Percentiles rank a stretch among this genome's conserved stretches.
Evolutionary conservation across 2,329 filamentous ascomycete genomes (phyloP).

Genomic region (Neobulgaria alba): DNA sequence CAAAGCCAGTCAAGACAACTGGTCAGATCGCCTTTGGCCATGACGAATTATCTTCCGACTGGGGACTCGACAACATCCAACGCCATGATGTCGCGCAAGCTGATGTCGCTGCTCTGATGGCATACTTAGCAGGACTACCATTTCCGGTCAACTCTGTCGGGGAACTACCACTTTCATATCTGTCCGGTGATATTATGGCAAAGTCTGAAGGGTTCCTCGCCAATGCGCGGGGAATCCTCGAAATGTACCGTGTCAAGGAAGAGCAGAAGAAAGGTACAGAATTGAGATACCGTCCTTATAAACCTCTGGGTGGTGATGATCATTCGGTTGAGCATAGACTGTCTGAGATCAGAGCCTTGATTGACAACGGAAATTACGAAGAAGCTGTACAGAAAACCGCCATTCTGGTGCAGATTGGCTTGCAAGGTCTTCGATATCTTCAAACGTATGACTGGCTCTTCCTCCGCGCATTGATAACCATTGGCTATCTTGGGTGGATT

Average conservation of each 20-base stretch:
- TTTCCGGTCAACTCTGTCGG: constrained; percentile 97
- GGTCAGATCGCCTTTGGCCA: constrained; percentile 64
- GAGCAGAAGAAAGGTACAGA: constrained; percentile 68
- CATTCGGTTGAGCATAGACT: constrained; percentile 60
- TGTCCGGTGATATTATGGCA: constrained; percentile 61
- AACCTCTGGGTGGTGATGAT: constrained; percentile 54
- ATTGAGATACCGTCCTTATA: constrained; percentile 69
- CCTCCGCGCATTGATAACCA: constrained; percentile 75
- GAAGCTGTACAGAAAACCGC: constrained; percentile 74
- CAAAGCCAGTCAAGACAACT: constrained; percentile 54
- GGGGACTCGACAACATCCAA: constrained; percentile 70
- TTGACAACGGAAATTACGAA: constrained; percentile 57
- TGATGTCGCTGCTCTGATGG: constrained; percentile 91
- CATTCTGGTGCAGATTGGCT: constrained; percentile 63
- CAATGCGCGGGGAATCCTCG: constrained; percentile 79
- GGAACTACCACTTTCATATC: constrained; percentile 75
- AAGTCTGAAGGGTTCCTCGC: constrained; percentile 79
- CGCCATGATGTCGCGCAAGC: constrained; percentile 91
- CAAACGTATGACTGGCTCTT: constrained; percentile 99
- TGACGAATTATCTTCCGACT: constrained; percentile 85
- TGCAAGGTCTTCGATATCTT: constrained; percentile 82
- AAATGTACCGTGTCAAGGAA: constrained; percentile 96
- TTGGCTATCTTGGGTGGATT: constrained; percentile 93
- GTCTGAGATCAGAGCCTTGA: constrained; percentile 56
- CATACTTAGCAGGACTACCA: constrained; percentile 77